Base-by-base conservation (phyloP, 2,329 filamentous ascomycete species). In the Nakataea oryzae region DNA sequence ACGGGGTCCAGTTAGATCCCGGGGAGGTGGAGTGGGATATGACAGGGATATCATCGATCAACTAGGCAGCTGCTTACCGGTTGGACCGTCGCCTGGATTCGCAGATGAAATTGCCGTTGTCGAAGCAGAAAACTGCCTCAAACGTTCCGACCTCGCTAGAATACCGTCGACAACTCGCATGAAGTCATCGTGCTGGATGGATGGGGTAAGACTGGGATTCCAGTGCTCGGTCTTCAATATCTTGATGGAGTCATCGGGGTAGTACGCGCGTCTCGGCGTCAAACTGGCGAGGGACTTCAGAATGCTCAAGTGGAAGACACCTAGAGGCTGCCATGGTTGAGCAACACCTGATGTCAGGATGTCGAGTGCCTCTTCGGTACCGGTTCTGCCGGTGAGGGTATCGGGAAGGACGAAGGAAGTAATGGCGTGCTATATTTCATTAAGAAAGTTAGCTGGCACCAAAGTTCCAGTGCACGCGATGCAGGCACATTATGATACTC, bases 401-500 rank as follows among this genome's bases (percentile, higher is more conserved):
- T 89, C 87, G 0, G 82, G 79, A 0, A 88, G 47, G 0, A 79
- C 66, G 34, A 80, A 83, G 0, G 86, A 86, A 0, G 86, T 89
- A 5, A 79, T 71, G 0, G 86, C 86, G 67, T 90, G 86, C 1
- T 50, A 4, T 9, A 50, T 24, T 7, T 50, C 11, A 50, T n/a
- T n/a, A 50, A 9, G 7, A 7, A 3, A 6, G 41, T 50, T 50
- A 50, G 41, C 21, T 3, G 11, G 11, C 7, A 41, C 34, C 7
- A 11, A 21, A n/a, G 41, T 11, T 50, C 41, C 41, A n/a, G 41
- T 9, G 41, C 21, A 50, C 41, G 24, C 41, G 41, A 47, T 1
- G 6, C 14, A 11, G 21, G 1, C 5, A 11, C 41, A 9, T n/a
- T n/a, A 11, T n/a, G 11, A n/a, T 7, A 50, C 41, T 50, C 8